Base-by-base conservation (phyloP, 169 alveolate species). In the Plasmodium knowlesi region DNA sequence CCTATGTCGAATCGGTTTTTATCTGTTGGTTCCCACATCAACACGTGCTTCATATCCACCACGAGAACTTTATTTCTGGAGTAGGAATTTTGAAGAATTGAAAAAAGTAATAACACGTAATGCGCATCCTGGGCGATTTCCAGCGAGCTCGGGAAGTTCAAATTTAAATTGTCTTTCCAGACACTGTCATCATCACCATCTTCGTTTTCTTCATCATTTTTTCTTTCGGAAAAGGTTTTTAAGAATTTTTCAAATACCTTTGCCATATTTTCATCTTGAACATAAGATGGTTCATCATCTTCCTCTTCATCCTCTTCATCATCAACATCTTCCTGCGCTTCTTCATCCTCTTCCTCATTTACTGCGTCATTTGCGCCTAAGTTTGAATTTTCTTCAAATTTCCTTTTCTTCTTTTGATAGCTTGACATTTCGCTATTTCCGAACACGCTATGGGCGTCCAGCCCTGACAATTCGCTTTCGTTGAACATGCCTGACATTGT, bases 181-280 rank as follows among this genome's bases (percentile, higher is more conserved):
- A 88, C 93, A 76, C 86, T 84, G 43, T 81, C 96, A 39, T 70
- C 72, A 54, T 78, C 88, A 0, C 89, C 96, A n/a, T 95, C 97
- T 76, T 50, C 93, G 30, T 85, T 78, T 25, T 34, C 92, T 76
- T 92, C 95, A 70, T 92, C 94, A 88, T 70, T 57, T 54, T 86
- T 86, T 86, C 43, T 86, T 76, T 86, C 93, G 10, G 93, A 74
- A 82, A 85, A 96, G 0, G 97, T 82, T 39, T 95, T 92, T 88
- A 96, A 78, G 92, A 96, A 96, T 53, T 89, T 85, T 41, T 96
- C 97, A 78, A 96, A 96, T 43, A 96, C 96, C 30, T 95, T 84
- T n/a, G 97, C 95, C 82, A 96, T 96, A 81, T 96, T 96, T 25
- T 95, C 95, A 93, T 96, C 97, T 93, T 96, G 97, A 34, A 96